Conservation (phyloP, 169 alveolate species). For the Eimeria acervulina region DNA sequence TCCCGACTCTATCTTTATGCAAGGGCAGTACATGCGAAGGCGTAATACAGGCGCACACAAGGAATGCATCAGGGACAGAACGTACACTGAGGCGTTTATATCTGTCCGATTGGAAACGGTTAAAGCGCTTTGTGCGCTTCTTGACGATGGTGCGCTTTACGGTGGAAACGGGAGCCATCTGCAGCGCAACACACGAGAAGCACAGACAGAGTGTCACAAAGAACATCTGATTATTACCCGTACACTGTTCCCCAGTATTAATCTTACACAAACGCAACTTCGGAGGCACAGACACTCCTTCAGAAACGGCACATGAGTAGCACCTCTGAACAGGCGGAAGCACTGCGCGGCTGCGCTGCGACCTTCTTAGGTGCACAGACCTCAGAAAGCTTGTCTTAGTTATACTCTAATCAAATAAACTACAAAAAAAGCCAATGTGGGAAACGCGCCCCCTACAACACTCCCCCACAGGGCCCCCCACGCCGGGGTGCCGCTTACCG, state of each 20-base stretch:
- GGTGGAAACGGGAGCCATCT: slow-evolving; percentile 85
- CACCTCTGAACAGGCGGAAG: neutral
- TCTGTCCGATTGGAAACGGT: slow-evolving; percentile 98
- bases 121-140: slow-evolving; percentile 96
- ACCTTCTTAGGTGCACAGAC: neutral
- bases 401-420: neutral
- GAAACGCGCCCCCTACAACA: neutral
- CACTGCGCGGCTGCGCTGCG: neutral
- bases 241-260: neutral
- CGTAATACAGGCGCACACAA: neutral
- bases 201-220: neutral
- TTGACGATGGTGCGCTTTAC: slow-evolving; percentile 92
- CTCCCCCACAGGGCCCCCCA: slow-evolving; percentile 66
- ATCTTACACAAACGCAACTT: neutral
- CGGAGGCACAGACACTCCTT: neutral
- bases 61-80: neutral
- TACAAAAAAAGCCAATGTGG: neutral
- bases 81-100: slow-evolving; percentile 95
- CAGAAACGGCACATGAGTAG: neutral
- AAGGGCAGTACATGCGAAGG: neutral
- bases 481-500: neutral
- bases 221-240: neutral
- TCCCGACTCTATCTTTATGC: neutral
- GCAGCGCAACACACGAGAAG: slow-evolving; percentile 10
- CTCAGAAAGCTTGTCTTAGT: neutral